Percentiles rank a stretch among this genome's conserved stretches.
These are phyloP conservation scores for Eurotiales sp. DNA, from an alignment of 2,329 filamentous ascomycete genomes.

Conservation along the genomic window DNA sequence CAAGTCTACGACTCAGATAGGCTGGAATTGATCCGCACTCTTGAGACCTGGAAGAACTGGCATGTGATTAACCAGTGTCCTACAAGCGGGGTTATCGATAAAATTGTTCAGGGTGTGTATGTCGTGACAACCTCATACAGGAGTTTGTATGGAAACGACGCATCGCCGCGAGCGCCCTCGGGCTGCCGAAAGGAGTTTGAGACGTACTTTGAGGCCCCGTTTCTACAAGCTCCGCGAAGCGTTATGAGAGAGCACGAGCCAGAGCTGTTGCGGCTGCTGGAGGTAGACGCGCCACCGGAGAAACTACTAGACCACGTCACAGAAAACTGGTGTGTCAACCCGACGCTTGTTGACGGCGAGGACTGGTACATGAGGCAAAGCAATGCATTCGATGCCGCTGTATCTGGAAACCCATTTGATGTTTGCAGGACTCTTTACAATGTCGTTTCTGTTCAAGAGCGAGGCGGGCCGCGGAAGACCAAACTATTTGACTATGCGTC, in stretches of 20 bases:
- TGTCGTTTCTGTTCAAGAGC: slow-evolving; percentile 12
- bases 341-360: slow-evolving; percentile 7
- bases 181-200: slow-evolving; percentile 14
- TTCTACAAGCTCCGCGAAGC: slow-evolving; percentile 12
- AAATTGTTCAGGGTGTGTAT: not conserved
- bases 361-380: not conserved
- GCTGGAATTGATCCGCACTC: not conserved
- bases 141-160: not conserved
- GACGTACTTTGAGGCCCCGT: slow-evolving; percentile 7
- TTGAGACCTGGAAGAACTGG: slow-evolving; percentile 8
- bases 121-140: not conserved
- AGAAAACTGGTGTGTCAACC: slow-evolving; percentile 9
- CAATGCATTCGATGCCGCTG: not conserved
- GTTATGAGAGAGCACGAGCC: slow-evolving; percentile 13
- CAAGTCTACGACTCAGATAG: slow-evolving; percentile 6
- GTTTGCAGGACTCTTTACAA: slow-evolving; percentile 5
- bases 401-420: slow-evolving; percentile 9
- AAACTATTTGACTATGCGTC: slow-evolving; percentile 14
- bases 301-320: slow-evolving; percentile 4
- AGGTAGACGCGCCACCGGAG: slow-evolving; percentile 1
- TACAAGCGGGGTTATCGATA: not conserved
- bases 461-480: slow-evolving; percentile 11
- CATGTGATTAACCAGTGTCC: not conserved
- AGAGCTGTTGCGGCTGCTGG: slow-evolving; percentile 9
- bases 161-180: slow-evolving; percentile 1